Evolutionary conservation across 352 stramenopile species (phyloP).

Genomic region (Ophiocytium majus): DNA sequence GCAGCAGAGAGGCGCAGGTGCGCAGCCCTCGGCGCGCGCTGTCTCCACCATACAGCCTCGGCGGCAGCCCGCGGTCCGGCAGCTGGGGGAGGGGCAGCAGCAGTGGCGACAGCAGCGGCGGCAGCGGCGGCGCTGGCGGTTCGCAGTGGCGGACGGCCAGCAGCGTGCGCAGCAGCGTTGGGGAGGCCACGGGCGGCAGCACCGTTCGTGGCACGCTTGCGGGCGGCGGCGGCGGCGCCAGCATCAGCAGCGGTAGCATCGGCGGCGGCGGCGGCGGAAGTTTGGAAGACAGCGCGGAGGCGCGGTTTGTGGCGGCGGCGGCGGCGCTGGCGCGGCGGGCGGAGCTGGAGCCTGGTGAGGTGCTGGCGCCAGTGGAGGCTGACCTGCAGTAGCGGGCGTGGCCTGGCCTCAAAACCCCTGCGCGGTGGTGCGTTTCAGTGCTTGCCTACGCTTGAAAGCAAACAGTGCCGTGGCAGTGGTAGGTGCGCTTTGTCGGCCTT

Average conservation of each 20-base stretch:
- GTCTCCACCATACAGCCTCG: not conserved
- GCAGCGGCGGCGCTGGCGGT: too few species aligned
- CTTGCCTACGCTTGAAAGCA: too few species aligned
- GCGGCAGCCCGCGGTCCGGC: too few species aligned
- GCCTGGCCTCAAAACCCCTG: too few species aligned
- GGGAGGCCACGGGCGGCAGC: not conserved
- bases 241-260: not conserved
- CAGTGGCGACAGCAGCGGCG: not conserved
- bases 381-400: too few species aligned
- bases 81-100: not conserved
- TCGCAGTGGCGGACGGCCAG: too few species aligned
- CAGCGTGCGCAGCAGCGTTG: not conserved
- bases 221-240: too few species aligned
- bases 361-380: not conserved
- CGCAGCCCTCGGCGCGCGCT: not conserved
- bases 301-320: not conserved
- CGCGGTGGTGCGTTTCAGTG: too few species aligned
- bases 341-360: not conserved
- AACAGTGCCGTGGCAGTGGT: too few species aligned
- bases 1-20: not conserved
- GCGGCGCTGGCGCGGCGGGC: not conserved
- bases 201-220: not conserved
- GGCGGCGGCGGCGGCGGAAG: not conserved
- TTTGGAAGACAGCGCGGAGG: not conserved
- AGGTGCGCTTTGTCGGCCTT: too few species aligned